Conservation (phyloP, 2,329 filamentous ascomycete species). For the Diaporthe humulicola region DNA sequence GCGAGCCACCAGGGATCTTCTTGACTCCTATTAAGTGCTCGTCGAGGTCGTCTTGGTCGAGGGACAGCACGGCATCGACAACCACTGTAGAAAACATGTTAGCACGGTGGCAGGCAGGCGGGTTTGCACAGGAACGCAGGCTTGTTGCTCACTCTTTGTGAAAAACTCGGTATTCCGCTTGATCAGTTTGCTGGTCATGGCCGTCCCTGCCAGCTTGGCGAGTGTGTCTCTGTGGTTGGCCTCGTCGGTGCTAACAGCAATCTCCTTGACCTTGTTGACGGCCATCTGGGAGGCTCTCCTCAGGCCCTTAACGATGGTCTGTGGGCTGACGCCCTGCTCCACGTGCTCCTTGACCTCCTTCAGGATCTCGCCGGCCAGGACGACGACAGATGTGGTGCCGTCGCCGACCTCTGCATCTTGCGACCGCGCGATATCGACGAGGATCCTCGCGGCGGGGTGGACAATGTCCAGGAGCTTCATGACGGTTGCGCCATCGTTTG, state of each 20-base stretch:
- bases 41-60: slow-evolving; percentile 97
- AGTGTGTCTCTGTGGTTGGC: slow-evolving; percentile 89
- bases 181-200: slow-evolving; percentile 99
- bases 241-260: slow-evolving; percentile 87
- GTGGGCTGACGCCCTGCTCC: slow-evolving; percentile 95
- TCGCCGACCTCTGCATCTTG: slow-evolving; percentile 99
- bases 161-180: slow-evolving; percentile 98
- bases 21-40: slow-evolving; percentile 98
- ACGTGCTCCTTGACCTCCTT: slow-evolving; percentile 98
- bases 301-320: slow-evolving; percentile 97
- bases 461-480: slow-evolving; percentile 99
- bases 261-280: slow-evolving; percentile 99
- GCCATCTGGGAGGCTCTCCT: slow-evolving; percentile 90
- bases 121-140: neutral
- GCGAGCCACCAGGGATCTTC: slow-evolving; percentile 95
- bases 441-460: slow-evolving; percentile 95
- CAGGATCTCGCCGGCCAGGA: slow-evolving; percentile 95
- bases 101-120: slow-evolving; percentile 34
- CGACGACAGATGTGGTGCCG: slow-evolving; percentile 96
- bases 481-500: slow-evolving; percentile 98
- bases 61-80: slow-evolving; percentile 92
- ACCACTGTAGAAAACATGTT: slow-evolving; percentile 76
- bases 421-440: slow-evolving; percentile 97
- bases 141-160: slow-evolving; percentile 82
- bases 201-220: slow-evolving; percentile 89